Percentiles rank a stretch among this genome's conserved stretches.
Evolutionary conservation across 2,329 filamentous ascomycete genomes (phyloP).

Genomic region (Leptographium lundbergii): DNA sequence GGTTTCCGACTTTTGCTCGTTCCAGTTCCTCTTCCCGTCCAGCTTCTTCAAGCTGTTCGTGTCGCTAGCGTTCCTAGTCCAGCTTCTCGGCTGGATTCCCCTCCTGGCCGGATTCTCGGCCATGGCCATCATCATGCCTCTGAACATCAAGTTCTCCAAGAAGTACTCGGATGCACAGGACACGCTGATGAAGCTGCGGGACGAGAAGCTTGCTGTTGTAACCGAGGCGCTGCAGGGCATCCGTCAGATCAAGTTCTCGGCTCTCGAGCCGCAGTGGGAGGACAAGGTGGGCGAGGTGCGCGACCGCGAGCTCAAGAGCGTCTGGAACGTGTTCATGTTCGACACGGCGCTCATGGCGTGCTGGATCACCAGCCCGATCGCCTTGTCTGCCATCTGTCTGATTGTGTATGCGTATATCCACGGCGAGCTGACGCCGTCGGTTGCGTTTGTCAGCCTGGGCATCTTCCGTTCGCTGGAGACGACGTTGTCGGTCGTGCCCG

Average conservation of each 20-base stretch:
- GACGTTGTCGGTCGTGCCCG: constrained; percentile 57
- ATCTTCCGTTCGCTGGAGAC: constrained; percentile 64
- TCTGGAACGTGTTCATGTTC: constrained; percentile 53
- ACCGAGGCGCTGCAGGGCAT: constrained; percentile 70
- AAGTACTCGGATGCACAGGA: constrained; percentile 53
- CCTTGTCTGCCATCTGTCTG: constrained; percentile 59
- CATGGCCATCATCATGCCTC: constrained; percentile 50
- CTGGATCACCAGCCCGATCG: constrained; percentile 62
- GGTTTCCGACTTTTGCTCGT: constrained; percentile 55
- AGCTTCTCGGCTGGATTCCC: constrained; percentile 59
- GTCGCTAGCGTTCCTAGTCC: constrained; percentile 53
- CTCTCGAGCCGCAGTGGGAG: constrained; percentile 64
- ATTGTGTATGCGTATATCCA: constrained; percentile 54
- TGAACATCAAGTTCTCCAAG: constrained; percentile 56
- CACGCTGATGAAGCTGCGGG: constrained; percentile 60
- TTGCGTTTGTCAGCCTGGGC: constrained; percentile 68
- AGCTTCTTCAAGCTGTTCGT: constrained; percentile 51
- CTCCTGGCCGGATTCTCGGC: constrained; percentile 52
- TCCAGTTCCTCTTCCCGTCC: constrained; percentile 51
- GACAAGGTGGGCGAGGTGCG: constrained; percentile 52
- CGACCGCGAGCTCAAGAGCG: constrained; percentile 50
- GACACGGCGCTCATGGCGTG: constrained; percentile 52
- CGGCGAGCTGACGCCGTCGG: constrained; percentile 52
- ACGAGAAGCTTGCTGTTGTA: constrained; percentile 62
- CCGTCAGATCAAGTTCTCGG: constrained; percentile 75